Evolutionary conservation across 306 rosid genomes (phyloP), one percentile per base, ranked within the genome.

Genomic region (Quillaja saponaria): DNA sequence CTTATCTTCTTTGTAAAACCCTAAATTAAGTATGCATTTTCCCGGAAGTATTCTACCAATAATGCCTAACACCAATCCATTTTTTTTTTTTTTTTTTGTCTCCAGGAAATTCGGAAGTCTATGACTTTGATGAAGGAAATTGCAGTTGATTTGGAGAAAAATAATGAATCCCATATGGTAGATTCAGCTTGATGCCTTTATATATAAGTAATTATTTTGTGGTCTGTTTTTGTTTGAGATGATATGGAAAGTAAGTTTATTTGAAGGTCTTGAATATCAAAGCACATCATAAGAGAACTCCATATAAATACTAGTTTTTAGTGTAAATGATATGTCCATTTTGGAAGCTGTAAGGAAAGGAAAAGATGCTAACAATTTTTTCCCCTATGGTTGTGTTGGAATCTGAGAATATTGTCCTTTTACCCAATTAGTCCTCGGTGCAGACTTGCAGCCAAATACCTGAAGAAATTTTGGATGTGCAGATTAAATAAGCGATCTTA

Each of bases 141-240:
- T 67, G 96, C 91, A 0, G 82, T 86, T 74, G 87, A 89, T 76
- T 71, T 89, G 69, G 99, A 89, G 78, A 83, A 62, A 55, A 82
- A 84, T 14, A 72, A 78, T 12, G 84, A 74, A 34, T 67, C 76
- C 50, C 79, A 73, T 45, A 83, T 59, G 91, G 95, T 88, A 79
- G 37, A 51, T 25, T 58, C 14, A 8, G 38, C 64, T 9, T 53
- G 1, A 20, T 46, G 3, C 55, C 47, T 41, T 58, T 44, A 50
- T 55, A 71, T 47, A 7, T 13, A 31, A 0, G 10, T 34, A 1
- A 2, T 9, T n/a, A 21, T 15, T 6, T 35, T 20, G 1, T 6
- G 13, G 34, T 35, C 12, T 5, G 42, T 10, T 8, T 41, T 13
- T 17, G 12, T 38, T 52, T 51, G n/a, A 58, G 67, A 20, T 14